A percentile compares a stretch with the other conserved stretches of the same genome.
Conservation (phyloP, 1,139 yeast species). For the Zygosaccharomyces sapae region DNA sequence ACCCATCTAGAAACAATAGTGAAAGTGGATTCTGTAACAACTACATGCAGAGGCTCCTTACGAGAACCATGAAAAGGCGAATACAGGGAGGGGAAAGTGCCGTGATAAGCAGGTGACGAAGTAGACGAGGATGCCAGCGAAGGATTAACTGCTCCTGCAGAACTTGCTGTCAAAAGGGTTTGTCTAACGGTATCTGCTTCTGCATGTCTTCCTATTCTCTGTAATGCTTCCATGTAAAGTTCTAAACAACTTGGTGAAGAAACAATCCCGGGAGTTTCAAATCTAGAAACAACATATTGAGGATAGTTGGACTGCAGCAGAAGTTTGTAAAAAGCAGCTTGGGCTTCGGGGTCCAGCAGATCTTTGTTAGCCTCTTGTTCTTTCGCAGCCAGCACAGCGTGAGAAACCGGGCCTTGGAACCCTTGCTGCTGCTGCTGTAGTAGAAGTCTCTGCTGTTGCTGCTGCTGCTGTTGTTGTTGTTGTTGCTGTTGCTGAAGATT, state of each 20-base stretch:
- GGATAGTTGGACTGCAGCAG: conserved; percentile 79
- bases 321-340: conserved; percentile 75
- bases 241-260: conserved; percentile 71
- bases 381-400: conserved; percentile 52
- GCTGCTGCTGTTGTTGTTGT: too few relatives aligned
- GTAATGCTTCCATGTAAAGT: conserved; percentile 74
- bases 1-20: conserved; percentile 81
- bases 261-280: conserved; percentile 88
- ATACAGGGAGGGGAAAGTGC: conserved; percentile 34
- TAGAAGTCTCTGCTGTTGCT: too few relatives aligned
- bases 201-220: conserved; percentile 67
- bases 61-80: conserved; percentile 40
- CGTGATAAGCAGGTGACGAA: conserved; percentile 22
- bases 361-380: conserved; percentile 82
- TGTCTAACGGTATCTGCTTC: conserved; percentile 57
- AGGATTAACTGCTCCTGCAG: conserved; percentile 35
- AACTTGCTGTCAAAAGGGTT: conserved; percentile 32
- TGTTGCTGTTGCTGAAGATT: not conserved
- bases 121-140: conserved; percentile 28
- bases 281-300: conserved; percentile 85
- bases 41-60: conserved; percentile 79
- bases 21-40: conserved; percentile 78
- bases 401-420: conserved; percentile 20
- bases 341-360: conserved; percentile 60
- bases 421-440: not conserved